phyloP scores from a whole-genome alignment of 768 basidiomycete species.

The Trametes maxima region DNA sequence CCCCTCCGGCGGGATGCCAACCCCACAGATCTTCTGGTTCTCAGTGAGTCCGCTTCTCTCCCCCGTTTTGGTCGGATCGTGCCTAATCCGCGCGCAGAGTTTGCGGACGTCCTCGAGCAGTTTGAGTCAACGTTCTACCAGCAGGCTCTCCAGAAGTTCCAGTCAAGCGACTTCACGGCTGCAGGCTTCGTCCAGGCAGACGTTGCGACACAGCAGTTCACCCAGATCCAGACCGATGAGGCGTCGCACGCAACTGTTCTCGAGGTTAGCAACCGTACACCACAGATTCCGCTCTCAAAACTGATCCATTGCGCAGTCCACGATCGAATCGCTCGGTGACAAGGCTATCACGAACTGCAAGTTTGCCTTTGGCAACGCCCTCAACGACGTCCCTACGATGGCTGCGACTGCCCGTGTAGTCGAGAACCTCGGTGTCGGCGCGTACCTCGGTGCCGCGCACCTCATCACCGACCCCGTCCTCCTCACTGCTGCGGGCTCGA shows the following conservation, averaged over 20 bases:
- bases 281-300: no score
- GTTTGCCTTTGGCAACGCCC: slow-evolving; percentile 66
- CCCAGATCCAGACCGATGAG: slow-evolving; percentile 63
- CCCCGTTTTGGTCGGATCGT: not conserved
- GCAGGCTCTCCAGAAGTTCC: slow-evolving; percentile 67
- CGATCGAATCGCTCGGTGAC: slow-evolving; percentile 56
- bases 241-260: slow-evolving; percentile 57
- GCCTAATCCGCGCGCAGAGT: slow-evolving; percentile 47
- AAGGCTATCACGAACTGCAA: slow-evolving; percentile 57
- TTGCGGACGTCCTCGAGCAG: slow-evolving; percentile 75
- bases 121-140: slow-evolving; percentile 71
- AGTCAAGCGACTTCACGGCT: slow-evolving; percentile 56
- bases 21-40: slow-evolving; percentile 53
- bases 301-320: slow-evolving; percentile 28
- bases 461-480: slow-evolving; percentile 62
- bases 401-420: slow-evolving; percentile 70
- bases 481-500: slow-evolving; percentile 68
- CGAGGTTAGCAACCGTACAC: slow-evolving; percentile 27
- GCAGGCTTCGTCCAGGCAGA: slow-evolving; percentile 65
- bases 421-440: slow-evolving; percentile 74
- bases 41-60: slow-evolving; percentile 49
- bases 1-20: slow-evolving; percentile 38
- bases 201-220: slow-evolving; percentile 63
- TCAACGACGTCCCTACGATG: slow-evolving; percentile 72
- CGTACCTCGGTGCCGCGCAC: slow-evolving; percentile 74